A percentile compares a stretch with the other conserved stretches of the same genome.
Conservation (phyloP, 768 basidiomycete genomes). For the Boletellus emodensis region DNA sequence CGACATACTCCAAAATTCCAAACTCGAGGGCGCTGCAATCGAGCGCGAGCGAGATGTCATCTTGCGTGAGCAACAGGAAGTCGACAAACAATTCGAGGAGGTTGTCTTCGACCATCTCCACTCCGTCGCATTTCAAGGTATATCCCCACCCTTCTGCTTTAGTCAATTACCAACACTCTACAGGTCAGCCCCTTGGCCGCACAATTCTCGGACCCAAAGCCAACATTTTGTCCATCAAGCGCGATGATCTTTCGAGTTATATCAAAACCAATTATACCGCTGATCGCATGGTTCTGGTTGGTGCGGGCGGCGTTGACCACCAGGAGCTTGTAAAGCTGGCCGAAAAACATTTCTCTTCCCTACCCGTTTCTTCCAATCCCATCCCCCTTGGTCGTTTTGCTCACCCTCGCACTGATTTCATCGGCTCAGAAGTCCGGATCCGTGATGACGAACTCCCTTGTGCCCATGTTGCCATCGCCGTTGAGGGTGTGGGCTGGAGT, state of each 20-base stretch:
- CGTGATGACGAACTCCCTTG: slow-evolving; percentile 89
- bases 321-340: slow-evolving; percentile 90
- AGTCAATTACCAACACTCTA: slow-evolving; percentile 6
- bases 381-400: slow-evolving; percentile 81
- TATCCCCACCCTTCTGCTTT: slow-evolving; percentile 1
- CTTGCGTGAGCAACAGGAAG: slow-evolving; percentile 95
- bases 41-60: slow-evolving; percentile 97
- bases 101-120: slow-evolving; percentile 99
- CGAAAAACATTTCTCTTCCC: slow-evolving; percentile 84
- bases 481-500: slow-evolving; percentile 97
- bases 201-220: slow-evolving; percentile 96
- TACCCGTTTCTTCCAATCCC: slow-evolving; percentile 84
- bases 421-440: slow-evolving; percentile 93
- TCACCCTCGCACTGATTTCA: slow-evolving; percentile 74
- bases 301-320: slow-evolving; percentile 94
- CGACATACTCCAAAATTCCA: slow-evolving; percentile 96
- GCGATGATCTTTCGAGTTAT: slow-evolving; percentile 82
- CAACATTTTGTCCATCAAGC: slow-evolving; percentile 94
- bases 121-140: slow-evolving; percentile 94
- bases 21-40: slow-evolving; percentile 80
- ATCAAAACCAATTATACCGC: slow-evolving; percentile 98
- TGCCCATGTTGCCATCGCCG: slow-evolving; percentile 92
- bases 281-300: slow-evolving; percentile 98
- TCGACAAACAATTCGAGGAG: slow-evolving; percentile 97
- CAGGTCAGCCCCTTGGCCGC: slow-evolving; percentile 92